phyloP scores from a whole-genome alignment of 352 stramenopile species.

The Phytophthora chlamydospora region DNA sequence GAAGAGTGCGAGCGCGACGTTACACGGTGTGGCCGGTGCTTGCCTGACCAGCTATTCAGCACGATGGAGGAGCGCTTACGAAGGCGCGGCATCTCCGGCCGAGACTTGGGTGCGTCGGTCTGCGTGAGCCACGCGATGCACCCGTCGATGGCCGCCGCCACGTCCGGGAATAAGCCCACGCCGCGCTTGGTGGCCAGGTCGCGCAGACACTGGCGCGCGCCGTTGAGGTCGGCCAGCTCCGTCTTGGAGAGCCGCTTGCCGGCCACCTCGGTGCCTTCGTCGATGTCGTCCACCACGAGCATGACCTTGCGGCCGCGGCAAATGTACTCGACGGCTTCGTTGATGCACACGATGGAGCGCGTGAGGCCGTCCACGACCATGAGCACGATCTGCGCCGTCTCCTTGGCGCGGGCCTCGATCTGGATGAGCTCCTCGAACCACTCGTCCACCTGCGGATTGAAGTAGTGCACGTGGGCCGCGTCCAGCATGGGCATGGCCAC shows the following conservation, averaged over 20 bases:
- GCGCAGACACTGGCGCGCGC: conserved; percentile 77
- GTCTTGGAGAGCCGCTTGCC: conserved; percentile 51
- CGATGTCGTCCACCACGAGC: conserved; percentile 84
- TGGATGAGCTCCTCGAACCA: conserved; percentile 88
- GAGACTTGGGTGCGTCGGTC: conserved; percentile 49
- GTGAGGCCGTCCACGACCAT: conserved; percentile 88
- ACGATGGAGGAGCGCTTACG: conserved; percentile 83
- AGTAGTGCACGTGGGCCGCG: conserved; percentile 72
- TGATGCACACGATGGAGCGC: conserved; percentile 85
- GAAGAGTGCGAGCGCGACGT: conserved; percentile 74
- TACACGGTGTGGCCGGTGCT: conserved; percentile 52
- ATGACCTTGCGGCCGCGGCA: conserved; percentile 72
- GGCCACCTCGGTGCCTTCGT: conserved; percentile 53
- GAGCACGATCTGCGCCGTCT: conserved; percentile 81
- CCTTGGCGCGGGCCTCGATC: conserved; percentile 82
- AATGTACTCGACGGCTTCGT: conserved; percentile 90
- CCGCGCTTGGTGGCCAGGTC: conserved; percentile 57
- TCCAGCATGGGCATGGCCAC: conserved; percentile 80
- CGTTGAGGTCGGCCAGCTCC: conserved; percentile 86
- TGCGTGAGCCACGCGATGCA: conserved; percentile 61
- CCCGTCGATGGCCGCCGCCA: conserved; percentile 49
- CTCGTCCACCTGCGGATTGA: conserved; percentile 91
- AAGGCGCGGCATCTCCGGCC: conserved; percentile 53
- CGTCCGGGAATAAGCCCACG: conserved; percentile 61
- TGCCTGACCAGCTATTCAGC: conserved; percentile 68